Evolutionary conservation across 805 yeast species (phyloP), one percentile per base, ranked within the genome.

Genomic region (Metschnikowia lunata): DNA sequence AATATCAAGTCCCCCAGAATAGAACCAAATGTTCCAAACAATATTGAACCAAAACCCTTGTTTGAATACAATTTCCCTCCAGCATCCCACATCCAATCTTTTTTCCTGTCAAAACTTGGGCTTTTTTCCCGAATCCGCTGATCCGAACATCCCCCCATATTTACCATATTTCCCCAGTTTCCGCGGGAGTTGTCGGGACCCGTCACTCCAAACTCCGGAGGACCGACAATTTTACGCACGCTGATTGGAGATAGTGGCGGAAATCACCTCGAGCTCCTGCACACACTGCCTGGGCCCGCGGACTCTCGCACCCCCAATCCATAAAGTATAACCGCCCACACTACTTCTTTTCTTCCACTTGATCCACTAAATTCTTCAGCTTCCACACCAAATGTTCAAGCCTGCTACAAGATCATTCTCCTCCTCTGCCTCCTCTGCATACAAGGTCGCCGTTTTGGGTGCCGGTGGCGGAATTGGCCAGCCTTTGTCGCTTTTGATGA

Each of bases 381-480:
- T 18, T 18, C 23, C 23, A 18, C 23, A 43, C 40, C 30, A 56
- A 34, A 82, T 82, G 87, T 71, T 82, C 43, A 77, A 75, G 71
- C 52, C 75, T 54, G 79, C 82, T 41, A 66, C 71, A 58, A 78
- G 86, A 73, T 66, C 78, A 39, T 85, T 85, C 72, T 81, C 90
- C 34, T 75, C 87, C 37, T 66, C 87, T 39, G 76, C 83, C 42
- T 61, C 83, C 35, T 64, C 78, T 54, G 82, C 86, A 60, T 85
- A 84, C 77, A 72, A 73, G 58, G 90, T 83, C 42, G 74, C 88
- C 61, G 88, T 85, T 47, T 72, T 83, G 60, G 93, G 93, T 65
- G 91, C 91, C 54, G 83, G 85, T 52, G 84, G 98, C 74, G 98
- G 98, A 70, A 91, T 90, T 68, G 98, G 98, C 70, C 72, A 78